A percentile compares a stretch with the other conserved stretches of the same genome.
Evolutionary conservation across 306 rosid species (phyloP).

Genomic region (Ochetophila trinervis): DNA sequence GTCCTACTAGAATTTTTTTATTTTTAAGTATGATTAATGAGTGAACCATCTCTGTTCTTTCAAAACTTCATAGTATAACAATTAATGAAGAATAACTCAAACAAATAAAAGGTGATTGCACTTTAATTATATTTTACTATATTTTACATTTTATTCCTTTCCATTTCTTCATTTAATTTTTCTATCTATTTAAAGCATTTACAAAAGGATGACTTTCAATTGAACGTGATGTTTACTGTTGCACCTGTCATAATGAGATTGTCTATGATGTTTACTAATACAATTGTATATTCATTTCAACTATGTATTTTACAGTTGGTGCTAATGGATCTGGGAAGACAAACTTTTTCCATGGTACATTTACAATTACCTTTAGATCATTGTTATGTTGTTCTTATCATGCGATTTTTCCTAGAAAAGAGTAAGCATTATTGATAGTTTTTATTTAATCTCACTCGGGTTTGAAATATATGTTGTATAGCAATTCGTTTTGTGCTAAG

Average conservation of each 20-base stretch:
- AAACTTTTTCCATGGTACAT: constrained; percentile 90
- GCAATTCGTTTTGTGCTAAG: constrained; percentile 95
- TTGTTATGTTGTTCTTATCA: constrained; percentile 9
- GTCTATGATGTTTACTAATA: constrained; percentile 5
- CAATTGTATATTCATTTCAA: constrained; percentile 10
- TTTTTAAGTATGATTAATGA: too few relatives aligned
- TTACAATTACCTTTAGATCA: constrained; percentile 1
- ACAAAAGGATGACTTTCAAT: not conserved
- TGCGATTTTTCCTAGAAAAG: constrained; percentile 4
- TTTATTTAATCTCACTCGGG: constrained; percentile 4
- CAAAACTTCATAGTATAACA: too few relatives aligned
- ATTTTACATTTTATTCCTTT: constrained; percentile 1
- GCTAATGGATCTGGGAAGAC: constrained; percentile 99
- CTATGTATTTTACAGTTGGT: constrained; percentile 62
- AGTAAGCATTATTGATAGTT: not conserved
- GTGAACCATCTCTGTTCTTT: too few relatives aligned
- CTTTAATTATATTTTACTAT: not conserved
- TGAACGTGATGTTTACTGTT: not conserved
- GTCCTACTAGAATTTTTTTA: too few relatives aligned
- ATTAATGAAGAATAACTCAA: too few relatives aligned
- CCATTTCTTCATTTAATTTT: constrained; percentile 4
- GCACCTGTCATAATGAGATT: not conserved
- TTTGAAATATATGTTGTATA: constrained; percentile 31
- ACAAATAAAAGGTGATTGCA: not conserved
- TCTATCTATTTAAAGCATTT: not conserved